A percentile compares a stretch with the other conserved stretches of the same genome.
These are phyloP conservation scores for Triangularia setosa DNA, from an alignment of 2,329 filamentous ascomycete genomes.

Conservation along the genomic window DNA sequence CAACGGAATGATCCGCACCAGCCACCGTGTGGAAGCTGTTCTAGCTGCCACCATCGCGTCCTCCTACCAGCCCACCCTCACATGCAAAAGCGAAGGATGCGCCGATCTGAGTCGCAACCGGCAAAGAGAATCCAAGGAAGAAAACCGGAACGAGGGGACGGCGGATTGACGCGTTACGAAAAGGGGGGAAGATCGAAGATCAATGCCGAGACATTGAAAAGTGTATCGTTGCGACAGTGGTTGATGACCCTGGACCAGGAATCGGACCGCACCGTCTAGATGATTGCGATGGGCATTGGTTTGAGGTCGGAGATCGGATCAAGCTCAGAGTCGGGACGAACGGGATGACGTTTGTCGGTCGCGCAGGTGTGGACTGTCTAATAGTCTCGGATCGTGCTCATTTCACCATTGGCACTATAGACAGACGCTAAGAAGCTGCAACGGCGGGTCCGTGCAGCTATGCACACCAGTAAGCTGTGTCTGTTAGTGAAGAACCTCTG, in stretches of 20 bases:
- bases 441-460: background rate
- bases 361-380: background rate
- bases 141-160: background rate
- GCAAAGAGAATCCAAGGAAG: background rate
- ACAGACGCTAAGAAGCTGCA: background rate
- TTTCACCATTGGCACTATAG: background rate
- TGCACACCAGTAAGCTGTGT: background rate
- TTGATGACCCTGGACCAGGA: background rate
- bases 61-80: background rate
- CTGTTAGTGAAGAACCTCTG: background rate
- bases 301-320: background rate
- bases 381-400: background rate
- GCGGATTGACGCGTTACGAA: background rate
- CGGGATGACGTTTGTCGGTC: background rate
- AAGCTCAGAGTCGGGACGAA: background rate
- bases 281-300: background rate
- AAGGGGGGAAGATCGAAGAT: background rate
- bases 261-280: background rate
- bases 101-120: background rate
- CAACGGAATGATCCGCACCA: constrained; percentile 64
- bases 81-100: background rate
- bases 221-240: background rate
- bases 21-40: constrained; percentile 36
- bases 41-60: constrained; percentile 24
- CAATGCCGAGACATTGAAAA: background rate